Base-by-base conservation (phyloP, 495 filamentous ascomycete genomes). In the Xylaria scruposa region DNA sequence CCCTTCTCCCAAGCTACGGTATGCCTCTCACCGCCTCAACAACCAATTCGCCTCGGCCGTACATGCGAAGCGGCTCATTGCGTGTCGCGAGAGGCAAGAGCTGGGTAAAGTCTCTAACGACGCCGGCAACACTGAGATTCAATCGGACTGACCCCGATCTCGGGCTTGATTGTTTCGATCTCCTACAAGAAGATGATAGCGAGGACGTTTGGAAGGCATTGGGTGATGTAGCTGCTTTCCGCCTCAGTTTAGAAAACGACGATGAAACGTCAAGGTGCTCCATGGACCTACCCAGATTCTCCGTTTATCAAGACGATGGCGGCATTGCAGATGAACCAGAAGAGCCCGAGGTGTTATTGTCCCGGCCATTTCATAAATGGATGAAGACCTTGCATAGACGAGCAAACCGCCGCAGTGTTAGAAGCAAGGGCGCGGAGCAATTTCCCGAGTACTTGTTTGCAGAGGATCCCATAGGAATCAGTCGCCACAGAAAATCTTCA, bases 401-500 rank as follows among this genome's bases (percentile, higher is more conserved):
- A 75, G 83, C 83, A 69, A 79, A 84, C 53, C 82, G 81, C 61
- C 77, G 80, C n/a, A 80, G 77, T 51, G 75, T 71, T 59, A 47
- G 38, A 8, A 69, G 49, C 21, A 33, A 47, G 54, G 71, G 76
- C 63, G 77, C 84, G 63, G 84, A 84, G 42, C 88, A 85, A 81
- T 84, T 80, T 51, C 79, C 86, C 66, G 82, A 84, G 58, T 78
- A 76, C 36, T 71, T 79, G 15, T 79, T 83, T n/a, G 72, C 76
- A 19, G 75, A 76, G 49, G 71, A 74, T 31, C 70, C 77, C 26
- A 71, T 73, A 66, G 73, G 68, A 58, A 74, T 71, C 36, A 70
- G 72, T 59, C 71, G 80, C 65, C 90, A 87, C 78, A 85, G 89
- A 73, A 88, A 89, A 24, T 87, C 86, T 2, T 94, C 93, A 1